Percentiles rank a stretch among this genome's conserved stretches.
phyloP scores from a whole-genome alignment of 371 early-diverging fungal genomes.

The Mucor sp. region DNA sequence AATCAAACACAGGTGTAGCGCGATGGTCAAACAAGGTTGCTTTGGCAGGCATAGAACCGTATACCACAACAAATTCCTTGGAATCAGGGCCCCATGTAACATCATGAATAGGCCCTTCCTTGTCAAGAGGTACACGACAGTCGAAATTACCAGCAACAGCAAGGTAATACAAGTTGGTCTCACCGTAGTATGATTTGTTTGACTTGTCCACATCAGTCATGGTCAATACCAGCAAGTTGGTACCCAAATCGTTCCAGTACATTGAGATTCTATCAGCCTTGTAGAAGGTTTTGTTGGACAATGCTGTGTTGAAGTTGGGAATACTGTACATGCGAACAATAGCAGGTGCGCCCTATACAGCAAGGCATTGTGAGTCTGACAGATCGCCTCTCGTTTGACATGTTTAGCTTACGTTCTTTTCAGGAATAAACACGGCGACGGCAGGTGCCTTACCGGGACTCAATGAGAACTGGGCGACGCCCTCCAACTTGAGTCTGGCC shows the following conservation, averaged over 20 bases:
- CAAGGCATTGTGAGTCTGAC: not conserved
- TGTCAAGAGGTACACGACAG: conserved; percentile 85
- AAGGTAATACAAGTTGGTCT: conserved; percentile 90
- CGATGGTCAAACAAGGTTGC: conserved; percentile 91
- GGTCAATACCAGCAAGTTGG: conserved; percentile 86
- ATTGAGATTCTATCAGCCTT: conserved; percentile 92
- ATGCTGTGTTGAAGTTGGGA: conserved; percentile 70
- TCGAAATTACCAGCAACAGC: conserved; percentile 92
- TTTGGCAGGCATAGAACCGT: conserved; percentile 94
- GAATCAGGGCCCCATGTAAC: conserved; percentile 93
- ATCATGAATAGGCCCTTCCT: conserved; percentile 95
- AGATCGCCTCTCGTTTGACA: not conserved
- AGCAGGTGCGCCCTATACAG: conserved; percentile 69
- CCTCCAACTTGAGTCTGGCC: conserved; percentile 76
- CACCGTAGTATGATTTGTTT: conserved; percentile 95
- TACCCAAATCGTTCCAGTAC: conserved; percentile 94
- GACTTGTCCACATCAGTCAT: conserved; percentile 95
- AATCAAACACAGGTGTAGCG: conserved; percentile 80
- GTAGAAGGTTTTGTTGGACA: conserved; percentile 91
- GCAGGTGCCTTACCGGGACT: conserved; percentile 86
- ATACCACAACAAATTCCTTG: conserved; percentile 94
- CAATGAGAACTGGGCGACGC: conserved; percentile 79
- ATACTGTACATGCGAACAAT: conserved; percentile 82
- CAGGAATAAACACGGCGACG: conserved; percentile 89
- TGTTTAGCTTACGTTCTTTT: conserved; percentile 60